Evolutionary conservation across 2,329 filamentous ascomycete genomes (phyloP).

Genomic region (Epichloe brachyelytri): DNA sequence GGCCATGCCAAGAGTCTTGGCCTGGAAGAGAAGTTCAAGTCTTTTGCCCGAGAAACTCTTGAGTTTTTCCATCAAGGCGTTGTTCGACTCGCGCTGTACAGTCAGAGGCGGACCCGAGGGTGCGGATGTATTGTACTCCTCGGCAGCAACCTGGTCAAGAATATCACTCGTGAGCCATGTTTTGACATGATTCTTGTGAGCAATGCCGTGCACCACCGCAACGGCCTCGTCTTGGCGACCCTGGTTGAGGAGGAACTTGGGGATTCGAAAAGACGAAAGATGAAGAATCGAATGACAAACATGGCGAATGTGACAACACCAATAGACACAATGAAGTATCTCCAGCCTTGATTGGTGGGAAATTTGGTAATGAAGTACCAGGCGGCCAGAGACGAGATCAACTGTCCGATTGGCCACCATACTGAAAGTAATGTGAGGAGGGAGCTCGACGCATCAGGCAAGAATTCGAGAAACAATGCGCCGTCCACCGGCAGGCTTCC

Average conservation of each 20-base stretch:
- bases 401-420: conserved; percentile 77
- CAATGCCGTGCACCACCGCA: conserved; percentile 66
- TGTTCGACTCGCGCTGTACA: conserved; percentile 14
- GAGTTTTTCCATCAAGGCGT: conserved; percentile 44
- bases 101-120: conserved; percentile 7
- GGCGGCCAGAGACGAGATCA: conserved; percentile 57
- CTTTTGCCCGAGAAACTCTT: conserved; percentile 54
- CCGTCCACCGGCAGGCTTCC: conserved; percentile 72
- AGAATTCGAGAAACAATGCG: conserved; percentile 70
- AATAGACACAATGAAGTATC: conserved; percentile 58
- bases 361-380: conserved; percentile 65
- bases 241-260: conserved; percentile 68
- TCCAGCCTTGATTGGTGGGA: conserved; percentile 61
- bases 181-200: conserved; percentile 53
- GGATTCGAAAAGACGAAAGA: conserved; percentile 75
- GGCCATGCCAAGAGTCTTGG: conserved; percentile 35
- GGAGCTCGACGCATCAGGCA: conserved; percentile 61
- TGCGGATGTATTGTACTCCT: conserved; percentile 22
- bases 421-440: conserved; percentile 69
- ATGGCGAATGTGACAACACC: conserved; percentile 62
- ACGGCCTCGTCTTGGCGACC: conserved; percentile 69
- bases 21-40: conserved; percentile 52
- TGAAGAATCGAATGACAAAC: conserved; percentile 65
- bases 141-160: conserved; percentile 40
- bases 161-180: conserved; percentile 68